phyloP scores from a whole-genome alignment of 192 early-diverging fungal species.

The Funneliformis geosporum region DNA sequence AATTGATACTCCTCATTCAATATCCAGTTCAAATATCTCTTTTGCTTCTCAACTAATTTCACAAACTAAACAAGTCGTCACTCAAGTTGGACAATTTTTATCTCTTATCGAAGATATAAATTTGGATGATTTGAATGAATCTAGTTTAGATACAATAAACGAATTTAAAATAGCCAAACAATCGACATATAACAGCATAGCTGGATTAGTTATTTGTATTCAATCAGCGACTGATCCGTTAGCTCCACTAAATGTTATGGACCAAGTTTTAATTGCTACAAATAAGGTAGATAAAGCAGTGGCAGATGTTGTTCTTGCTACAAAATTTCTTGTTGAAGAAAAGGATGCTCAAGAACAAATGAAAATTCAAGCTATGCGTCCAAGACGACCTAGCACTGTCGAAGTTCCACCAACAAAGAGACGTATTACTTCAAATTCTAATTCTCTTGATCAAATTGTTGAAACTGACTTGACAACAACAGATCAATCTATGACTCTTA shows the following conservation, averaged over 20 bases:
- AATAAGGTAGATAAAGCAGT: constrained; percentile 58
- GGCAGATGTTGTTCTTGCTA: constrained; percentile 50
- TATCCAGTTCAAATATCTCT: not conserved
- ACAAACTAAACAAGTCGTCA: constrained; percentile 38
- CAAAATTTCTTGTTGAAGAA: constrained; percentile 56
- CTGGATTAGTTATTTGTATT: constrained; percentile 61
- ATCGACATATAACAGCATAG: constrained; percentile 63
- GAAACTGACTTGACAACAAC: not conserved
- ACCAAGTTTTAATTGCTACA: constrained; percentile 51
- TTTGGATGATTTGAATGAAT: constrained; percentile 36
- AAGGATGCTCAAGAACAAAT: constrained; percentile 50
- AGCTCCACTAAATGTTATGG: constrained; percentile 55
- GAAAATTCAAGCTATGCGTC: too few relatives aligned
- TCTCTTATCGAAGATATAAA: constrained; percentile 38
- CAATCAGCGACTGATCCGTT: constrained; percentile 59
- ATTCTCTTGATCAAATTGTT: not conserved
- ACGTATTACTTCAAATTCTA: not conserved
- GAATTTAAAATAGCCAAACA: constrained; percentile 68
- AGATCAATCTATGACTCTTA: not conserved
- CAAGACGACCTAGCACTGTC: constrained; percentile 14
- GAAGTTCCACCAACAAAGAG: constrained; percentile 20
- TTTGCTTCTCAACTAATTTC: constrained; percentile 41
- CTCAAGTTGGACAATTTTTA: constrained; percentile 44
- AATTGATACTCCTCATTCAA: constrained; percentile 27
- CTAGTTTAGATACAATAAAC: constrained; percentile 30